A percentile compares a stretch with the other conserved stretches of the same genome.
phyloP scores from a whole-genome alignment of 2,329 filamentous ascomycete genomes.

The Epichloe uncinata region DNA sequence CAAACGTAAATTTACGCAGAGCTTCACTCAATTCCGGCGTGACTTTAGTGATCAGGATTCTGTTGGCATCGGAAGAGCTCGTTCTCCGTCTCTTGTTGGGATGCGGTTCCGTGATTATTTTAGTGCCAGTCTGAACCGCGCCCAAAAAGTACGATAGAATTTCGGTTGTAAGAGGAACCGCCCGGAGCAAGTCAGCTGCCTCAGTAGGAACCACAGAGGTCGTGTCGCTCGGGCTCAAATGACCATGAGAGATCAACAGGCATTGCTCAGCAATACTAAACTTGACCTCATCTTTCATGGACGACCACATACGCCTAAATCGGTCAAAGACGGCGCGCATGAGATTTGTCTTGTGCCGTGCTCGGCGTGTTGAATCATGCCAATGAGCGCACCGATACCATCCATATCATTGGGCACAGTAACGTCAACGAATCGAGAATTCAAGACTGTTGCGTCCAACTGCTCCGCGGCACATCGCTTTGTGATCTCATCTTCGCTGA shows the following conservation, averaged over 20 bases:
- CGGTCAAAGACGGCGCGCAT: slow-evolving; percentile 53
- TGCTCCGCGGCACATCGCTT: slow-evolving; percentile 26
- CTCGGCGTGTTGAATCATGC: slow-evolving; percentile 29
- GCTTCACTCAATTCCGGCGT: slow-evolving; percentile 52
- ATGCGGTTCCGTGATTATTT: slow-evolving; percentile 58
- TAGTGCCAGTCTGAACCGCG: slow-evolving; percentile 58
- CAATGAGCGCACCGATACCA: slow-evolving; percentile 39
- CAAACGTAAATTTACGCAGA: slow-evolving; percentile 68
- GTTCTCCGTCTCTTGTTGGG: slow-evolving; percentile 68
- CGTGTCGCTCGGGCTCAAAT: slow-evolving; percentile 18
- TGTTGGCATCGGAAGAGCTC: slow-evolving; percentile 55
- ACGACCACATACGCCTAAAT: slow-evolving; percentile 58
- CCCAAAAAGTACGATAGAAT: slow-evolving; percentile 62
- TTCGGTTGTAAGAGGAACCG: slow-evolving; percentile 58
- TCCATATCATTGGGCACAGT: slow-evolving; percentile 39
- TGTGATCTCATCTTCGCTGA: slow-evolving; percentile 37
- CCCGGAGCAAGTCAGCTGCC: slow-evolving; percentile 59
- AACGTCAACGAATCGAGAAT: slow-evolving; percentile 34
- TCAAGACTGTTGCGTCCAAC: slow-evolving; percentile 27
- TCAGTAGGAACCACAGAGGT: slow-evolving; percentile 34
- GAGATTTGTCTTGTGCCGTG: slow-evolving; percentile 35
- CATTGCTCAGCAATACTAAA: slow-evolving; percentile 47
- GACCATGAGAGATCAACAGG: slow-evolving; percentile 44
- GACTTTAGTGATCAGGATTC: slow-evolving; percentile 45
- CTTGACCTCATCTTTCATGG: slow-evolving; percentile 51